Conservation (phyloP, 345 rosid genomes). For the Limnanthes douglasii region DNA sequence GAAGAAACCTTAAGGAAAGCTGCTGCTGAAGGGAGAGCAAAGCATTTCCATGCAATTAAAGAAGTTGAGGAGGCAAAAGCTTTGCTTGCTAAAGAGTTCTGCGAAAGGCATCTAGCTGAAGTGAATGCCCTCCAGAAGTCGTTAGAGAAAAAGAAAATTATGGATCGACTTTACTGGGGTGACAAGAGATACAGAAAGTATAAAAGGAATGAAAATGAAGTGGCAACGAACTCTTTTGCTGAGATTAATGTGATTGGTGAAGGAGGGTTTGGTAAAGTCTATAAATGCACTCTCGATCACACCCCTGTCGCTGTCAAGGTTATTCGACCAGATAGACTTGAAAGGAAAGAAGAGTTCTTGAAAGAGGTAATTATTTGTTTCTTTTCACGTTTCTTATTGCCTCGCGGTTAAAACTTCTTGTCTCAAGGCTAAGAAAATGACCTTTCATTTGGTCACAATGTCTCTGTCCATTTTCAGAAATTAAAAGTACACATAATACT, state of each 20-base stretch:
- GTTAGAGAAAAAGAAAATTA: constrained; percentile 50
- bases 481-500: too few relatives aligned
- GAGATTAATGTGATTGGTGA: constrained; percentile 51
- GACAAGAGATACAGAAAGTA: constrained; percentile 68
- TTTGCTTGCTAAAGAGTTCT: constrained; percentile 44
- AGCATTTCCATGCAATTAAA: constrained; percentile 40
- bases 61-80: constrained; percentile 59
- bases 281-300: constrained; percentile 65
- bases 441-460: too few relatives aligned
- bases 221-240: constrained; percentile 57
- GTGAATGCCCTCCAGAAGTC: constrained; percentile 45
- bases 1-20: constrained; percentile 50
- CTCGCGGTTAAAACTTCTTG: too few relatives aligned
- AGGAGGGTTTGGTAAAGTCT: constrained; percentile 87
- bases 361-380: constrained; percentile 74
- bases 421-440: too few relatives aligned
- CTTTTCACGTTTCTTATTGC: too few relatives aligned
- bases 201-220: constrained; percentile 38
- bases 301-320: constrained; percentile 84
- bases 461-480: too few relatives aligned
- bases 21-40: constrained; percentile 58
- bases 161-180: constrained; percentile 37
- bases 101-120: constrained; percentile 60
- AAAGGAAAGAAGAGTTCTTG: constrained; percentile 62
- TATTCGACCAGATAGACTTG: constrained; percentile 33